Conservation (phyloP, 352 stramenopile species). For the Globisporangium splendens region DNA sequence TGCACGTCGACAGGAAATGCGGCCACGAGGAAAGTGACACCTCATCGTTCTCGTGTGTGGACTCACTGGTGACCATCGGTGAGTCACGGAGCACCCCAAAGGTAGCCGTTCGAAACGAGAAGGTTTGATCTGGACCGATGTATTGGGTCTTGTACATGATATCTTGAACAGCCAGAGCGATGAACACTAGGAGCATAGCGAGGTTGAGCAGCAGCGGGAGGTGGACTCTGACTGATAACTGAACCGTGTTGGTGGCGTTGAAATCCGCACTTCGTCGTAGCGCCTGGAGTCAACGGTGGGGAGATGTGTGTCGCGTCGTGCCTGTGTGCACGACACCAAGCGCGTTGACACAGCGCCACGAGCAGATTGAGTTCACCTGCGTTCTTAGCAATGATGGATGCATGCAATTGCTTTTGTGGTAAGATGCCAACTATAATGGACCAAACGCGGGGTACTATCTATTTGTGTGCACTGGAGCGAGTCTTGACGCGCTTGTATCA, state of each 20-base stretch:
- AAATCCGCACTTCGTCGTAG: not conserved
- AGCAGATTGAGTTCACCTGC: no score
- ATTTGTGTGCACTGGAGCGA: no score
- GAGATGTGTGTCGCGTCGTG: not conserved
- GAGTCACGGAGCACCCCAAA: conserved; percentile 3
- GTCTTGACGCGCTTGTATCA: no score
- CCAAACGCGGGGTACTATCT: no score
- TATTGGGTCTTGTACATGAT: conserved; percentile 9
- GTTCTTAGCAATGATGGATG: no score
- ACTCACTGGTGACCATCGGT: not conserved
- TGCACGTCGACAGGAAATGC: conserved; percentile 17
- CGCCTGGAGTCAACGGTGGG: no score
- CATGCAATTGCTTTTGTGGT: no score
- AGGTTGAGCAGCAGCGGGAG: conserved; percentile 4
- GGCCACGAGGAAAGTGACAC: conserved; percentile 13
- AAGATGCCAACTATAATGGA: no score
- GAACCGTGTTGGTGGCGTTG: not conserved
- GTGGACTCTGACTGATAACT: conserved; percentile 3
- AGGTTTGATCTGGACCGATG: conserved; percentile 4
- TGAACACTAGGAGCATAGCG: not conserved
- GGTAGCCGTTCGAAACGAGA: conserved; percentile 9
- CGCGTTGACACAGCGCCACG: no score
- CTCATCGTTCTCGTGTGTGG: not conserved
- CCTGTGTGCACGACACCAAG: no score
- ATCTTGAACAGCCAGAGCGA: conserved; percentile 8